Base-by-base conservation (phyloP, 805 yeast species). In the Wickerhamomyces alni region DNA sequence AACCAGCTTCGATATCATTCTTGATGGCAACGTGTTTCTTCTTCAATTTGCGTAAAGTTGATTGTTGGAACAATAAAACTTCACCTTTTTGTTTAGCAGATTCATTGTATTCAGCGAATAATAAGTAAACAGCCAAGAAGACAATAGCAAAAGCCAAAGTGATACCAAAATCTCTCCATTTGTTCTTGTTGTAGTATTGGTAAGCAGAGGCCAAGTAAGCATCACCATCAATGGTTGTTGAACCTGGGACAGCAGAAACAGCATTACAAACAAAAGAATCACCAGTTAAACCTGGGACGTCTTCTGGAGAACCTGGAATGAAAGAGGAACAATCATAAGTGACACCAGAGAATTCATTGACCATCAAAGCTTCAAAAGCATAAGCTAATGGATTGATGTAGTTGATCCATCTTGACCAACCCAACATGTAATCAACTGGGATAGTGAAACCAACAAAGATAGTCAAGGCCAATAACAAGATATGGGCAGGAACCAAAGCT, bases 51-150 rank as follows among this genome's bases (percentile, higher is more conserved):
- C 57, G 65, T 55, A 78, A 61, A 38, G 75, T 64, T 2, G 72
- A 61, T 33, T 62, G 60, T 52, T 74, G 78, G 66, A 77, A 82
- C 19, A 82, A 67, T 44, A 80, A 61, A 25, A 82, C 68, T 59
- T 82, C 89, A 67, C 89, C 89, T 61, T 77, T 77, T 58, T 77
- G 84, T 66, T 71, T 68, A 3, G 84, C 76, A 55, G 81, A 77
- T 53, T 70, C 72, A 50, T 77, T 75, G 45, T 52, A 62, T 55
- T 83, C 89, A 38, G 77, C 70, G 42, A 77, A 63, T 3, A 63
- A 27, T 43, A 83, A 57, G 56, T 82, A 81, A 10, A 74, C 64
- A 37, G 47, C 52, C 39, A 80, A 66, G 60, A 82, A 79, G 58
- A 77, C 69, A 33, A 80, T 41, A 18, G 62, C 59, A 54, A 71